These are phyloP conservation scores for Pseudonectria buxi DNA, from an alignment of 2,329 filamentous ascomycete species.

Conservation along the genomic window DNA sequence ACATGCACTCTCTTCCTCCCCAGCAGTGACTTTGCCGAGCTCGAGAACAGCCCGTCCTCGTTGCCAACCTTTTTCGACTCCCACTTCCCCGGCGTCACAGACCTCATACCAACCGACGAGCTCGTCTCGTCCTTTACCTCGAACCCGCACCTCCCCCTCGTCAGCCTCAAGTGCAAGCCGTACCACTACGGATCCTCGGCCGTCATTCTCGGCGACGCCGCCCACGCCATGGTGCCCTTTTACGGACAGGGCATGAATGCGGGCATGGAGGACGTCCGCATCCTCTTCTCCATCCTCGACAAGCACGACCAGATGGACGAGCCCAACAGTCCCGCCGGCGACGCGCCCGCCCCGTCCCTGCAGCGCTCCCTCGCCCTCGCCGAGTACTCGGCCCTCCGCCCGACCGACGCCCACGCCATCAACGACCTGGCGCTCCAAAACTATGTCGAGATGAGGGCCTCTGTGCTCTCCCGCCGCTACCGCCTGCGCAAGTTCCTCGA, in stretches of 20 bases:
- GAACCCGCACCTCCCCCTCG: conserved; percentile 87
- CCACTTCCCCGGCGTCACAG: conserved; percentile 81
- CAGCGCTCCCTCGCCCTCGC: conserved; percentile 61
- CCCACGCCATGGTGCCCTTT: conserved; percentile 97
- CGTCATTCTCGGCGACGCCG: conserved; percentile 87
- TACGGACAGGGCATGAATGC: conserved; percentile 98
- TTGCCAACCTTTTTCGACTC: conserved; percentile 69
- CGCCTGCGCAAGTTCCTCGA: conserved; percentile 78
- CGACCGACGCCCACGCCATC: conserved; percentile 78
- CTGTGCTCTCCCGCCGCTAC: conserved; percentile 73
- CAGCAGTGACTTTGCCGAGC: conserved; percentile 56
- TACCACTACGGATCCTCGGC: conserved; percentile 73
- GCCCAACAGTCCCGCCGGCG: conserved; percentile 33
- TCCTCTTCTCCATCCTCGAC: conserved; percentile 79
- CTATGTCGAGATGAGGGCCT: conserved; percentile 87
- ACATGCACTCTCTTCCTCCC: conserved; percentile 92
- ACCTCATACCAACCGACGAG: conserved; percentile 59
- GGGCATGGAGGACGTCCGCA: conserved; percentile 85
- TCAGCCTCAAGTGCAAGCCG: conserved; percentile 86
- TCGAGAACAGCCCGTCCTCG: conserved; percentile 56
- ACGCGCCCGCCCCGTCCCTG: conserved; percentile 30
- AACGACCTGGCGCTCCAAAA: conserved; percentile 88
- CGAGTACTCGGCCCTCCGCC: conserved; percentile 68
- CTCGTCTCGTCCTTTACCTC: conserved; percentile 67
- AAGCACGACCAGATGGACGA: conserved; percentile 46